These are phyloP conservation scores for Boletus barrowsii DNA, from an alignment of 768 basidiomycete species.

Conservation along the genomic window DNA sequence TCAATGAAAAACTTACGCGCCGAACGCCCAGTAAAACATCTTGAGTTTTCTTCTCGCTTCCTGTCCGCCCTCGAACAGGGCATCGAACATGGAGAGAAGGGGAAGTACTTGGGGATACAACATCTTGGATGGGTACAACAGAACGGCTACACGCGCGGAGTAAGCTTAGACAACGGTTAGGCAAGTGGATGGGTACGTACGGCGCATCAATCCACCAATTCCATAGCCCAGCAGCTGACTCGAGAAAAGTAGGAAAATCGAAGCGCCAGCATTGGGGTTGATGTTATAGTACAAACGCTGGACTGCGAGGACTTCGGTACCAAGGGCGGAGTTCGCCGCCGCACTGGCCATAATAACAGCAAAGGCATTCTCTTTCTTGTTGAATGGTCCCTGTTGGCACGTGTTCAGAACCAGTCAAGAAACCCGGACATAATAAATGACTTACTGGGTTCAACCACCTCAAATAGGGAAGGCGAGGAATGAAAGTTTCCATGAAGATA, in stretches of 20 bases:
- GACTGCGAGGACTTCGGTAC: constrained; percentile 53
- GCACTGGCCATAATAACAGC: constrained; percentile 56
- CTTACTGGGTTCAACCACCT: constrained; percentile 50
- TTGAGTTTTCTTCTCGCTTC: constrained; percentile 40
- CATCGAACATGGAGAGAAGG: constrained; percentile 27
- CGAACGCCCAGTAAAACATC: constrained; percentile 22
- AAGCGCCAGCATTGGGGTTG: constrained; percentile 44
- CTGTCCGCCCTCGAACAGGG: constrained; percentile 40
- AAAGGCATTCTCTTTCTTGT: constrained; percentile 60
- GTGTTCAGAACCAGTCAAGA: not conserved
- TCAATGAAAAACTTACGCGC: constrained; percentile 24
- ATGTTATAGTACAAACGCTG: constrained; percentile 54
- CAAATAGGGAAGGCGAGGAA: constrained; percentile 43
- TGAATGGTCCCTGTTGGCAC: constrained; percentile 45
- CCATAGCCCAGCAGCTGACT: constrained; percentile 46
- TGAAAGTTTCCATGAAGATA: constrained; percentile 41
- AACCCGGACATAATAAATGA: not conserved
- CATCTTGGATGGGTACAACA: constrained; percentile 46
- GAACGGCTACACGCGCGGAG: constrained; percentile 6
- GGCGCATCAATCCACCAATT: constrained; percentile 50
- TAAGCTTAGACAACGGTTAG: not conserved
- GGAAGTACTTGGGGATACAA: constrained; percentile 36
- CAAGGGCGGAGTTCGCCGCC: constrained; percentile 53
- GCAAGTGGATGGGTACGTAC: constrained; percentile 25
- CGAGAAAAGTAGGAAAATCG: constrained; percentile 44